Conservation (phyloP, 306 rosid genomes). For the Castanea crenata region DNA sequence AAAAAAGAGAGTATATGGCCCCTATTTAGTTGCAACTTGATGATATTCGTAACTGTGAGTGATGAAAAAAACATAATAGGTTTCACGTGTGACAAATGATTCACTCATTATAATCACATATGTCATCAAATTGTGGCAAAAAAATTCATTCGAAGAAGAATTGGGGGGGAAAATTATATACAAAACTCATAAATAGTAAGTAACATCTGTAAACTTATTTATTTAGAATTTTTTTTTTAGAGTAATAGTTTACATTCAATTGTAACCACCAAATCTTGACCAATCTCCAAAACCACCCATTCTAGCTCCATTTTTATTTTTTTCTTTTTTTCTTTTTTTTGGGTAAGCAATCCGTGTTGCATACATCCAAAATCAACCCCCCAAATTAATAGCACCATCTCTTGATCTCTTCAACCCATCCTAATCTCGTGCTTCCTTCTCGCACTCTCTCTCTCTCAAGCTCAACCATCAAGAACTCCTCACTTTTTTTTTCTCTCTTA, state of each 20-base stretch:
- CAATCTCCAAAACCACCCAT: slow-evolving; percentile 39
- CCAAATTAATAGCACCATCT: slow-evolving; percentile 37
- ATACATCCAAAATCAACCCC: slow-evolving; percentile 15
- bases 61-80: too few relatives aligned
- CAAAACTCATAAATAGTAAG: neutral
- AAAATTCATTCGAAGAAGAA: too few relatives aligned
- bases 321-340: too few relatives aligned
- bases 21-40: too few relatives aligned
- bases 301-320: slow-evolving; percentile 15
- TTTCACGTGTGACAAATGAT: too few relatives aligned
- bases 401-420: slow-evolving; percentile 40
- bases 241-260: slow-evolving; percentile 4
- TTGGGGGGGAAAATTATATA: neutral
- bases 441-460: neutral
- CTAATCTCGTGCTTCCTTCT: slow-evolving; percentile 42
- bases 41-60: too few relatives aligned
- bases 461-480: slow-evolving; percentile 25
- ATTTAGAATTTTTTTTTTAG: too few relatives aligned
- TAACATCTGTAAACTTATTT: neutral
- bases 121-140: too few relatives aligned
- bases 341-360: too few relatives aligned
- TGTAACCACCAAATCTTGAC: slow-evolving; percentile 46
- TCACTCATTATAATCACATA: too few relatives aligned
- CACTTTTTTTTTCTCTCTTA: neutral
- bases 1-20: too few relatives aligned